phyloP scores from a whole-genome alignment of 1,284 basidiomycete genomes.

The Exsudoporus floridanus region DNA sequence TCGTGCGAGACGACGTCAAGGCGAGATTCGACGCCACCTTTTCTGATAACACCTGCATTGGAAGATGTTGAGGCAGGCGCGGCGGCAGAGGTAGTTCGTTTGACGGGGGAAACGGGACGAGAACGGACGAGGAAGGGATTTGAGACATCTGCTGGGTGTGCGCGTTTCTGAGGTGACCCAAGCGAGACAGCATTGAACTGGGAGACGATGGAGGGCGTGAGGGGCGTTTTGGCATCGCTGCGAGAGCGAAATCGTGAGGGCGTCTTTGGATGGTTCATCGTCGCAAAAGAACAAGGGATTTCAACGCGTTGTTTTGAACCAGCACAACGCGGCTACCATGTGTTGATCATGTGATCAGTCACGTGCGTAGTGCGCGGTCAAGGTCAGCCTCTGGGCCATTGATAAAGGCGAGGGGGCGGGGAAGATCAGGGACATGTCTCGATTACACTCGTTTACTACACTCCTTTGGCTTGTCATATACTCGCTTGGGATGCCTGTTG shows the following conservation, averaged over 20 bases:
- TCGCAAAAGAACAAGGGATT: neutral
- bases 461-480: constrained; percentile 15
- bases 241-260: constrained; percentile 63
- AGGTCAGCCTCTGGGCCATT: constrained; percentile 25
- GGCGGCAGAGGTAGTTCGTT: constrained; percentile 51
- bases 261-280: constrained; percentile 51
- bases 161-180: constrained; percentile 43
- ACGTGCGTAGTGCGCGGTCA: constrained; percentile 18
- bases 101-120: constrained; percentile 61
- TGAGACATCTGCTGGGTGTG: constrained; percentile 46
- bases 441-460: constrained; percentile 19
- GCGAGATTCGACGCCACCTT: constrained; percentile 72
- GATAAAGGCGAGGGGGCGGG: constrained; percentile 5
- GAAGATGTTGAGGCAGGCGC: constrained; percentile 55
- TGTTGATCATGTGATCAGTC: constrained; percentile 23
- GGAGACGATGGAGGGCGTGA: constrained; percentile 63
- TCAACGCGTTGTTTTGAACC: constrained; percentile 11
- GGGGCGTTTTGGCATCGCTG: constrained; percentile 69
- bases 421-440: constrained; percentile 10
- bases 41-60: constrained; percentile 68
- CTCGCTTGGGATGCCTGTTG: constrained; percentile 14
- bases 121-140: constrained; percentile 63
- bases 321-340: constrained; percentile 8
- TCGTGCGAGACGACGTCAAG: constrained; percentile 68
- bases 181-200: constrained; percentile 56